Conservation (phyloP, 2,329 filamentous ascomycete genomes). For the Aspergillus pseudotamarii region DNA sequence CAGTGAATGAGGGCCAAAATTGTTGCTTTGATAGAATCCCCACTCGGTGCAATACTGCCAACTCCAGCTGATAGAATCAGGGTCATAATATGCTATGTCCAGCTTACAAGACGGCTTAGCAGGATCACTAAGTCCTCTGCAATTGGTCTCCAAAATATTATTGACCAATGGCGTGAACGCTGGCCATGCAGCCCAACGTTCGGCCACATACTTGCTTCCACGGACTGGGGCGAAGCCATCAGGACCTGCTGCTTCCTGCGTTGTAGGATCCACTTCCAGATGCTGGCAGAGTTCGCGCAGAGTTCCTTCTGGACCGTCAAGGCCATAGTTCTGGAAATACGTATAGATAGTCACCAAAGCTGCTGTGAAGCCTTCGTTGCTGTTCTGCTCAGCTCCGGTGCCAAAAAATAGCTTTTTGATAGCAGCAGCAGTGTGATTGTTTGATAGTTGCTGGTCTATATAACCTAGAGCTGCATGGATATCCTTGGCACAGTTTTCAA, state of each 20-base stretch:
- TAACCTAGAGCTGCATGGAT: constrained; percentile 52
- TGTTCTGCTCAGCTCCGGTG: constrained; percentile 48
- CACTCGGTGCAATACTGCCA: constrained; percentile 59
- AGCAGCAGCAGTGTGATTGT: constrained; percentile 34
- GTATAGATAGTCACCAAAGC: constrained; percentile 44
- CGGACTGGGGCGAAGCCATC: constrained; percentile 46
- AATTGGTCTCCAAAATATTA: constrained; percentile 43
- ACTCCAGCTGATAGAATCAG: constrained; percentile 48
- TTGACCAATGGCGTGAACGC: constrained; percentile 43
- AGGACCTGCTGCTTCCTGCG: constrained; percentile 38
- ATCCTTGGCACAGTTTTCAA: constrained; percentile 54
- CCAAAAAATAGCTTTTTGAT: constrained; percentile 56
- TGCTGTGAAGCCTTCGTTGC: constrained; percentile 51
- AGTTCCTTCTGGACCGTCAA: constrained; percentile 38
- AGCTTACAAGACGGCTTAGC: constrained; percentile 41
- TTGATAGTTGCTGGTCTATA: constrained; percentile 51
- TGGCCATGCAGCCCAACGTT: constrained; percentile 47
- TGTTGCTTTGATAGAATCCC: constrained; percentile 55
- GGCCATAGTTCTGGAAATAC: constrained; percentile 50
- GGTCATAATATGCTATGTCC: constrained; percentile 35
- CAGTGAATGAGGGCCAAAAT: constrained; percentile 51
- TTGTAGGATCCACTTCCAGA: constrained; percentile 47
- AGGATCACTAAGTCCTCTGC: constrained; percentile 32
- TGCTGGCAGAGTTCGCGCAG: constrained; percentile 51
- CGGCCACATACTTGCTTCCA: constrained; percentile 45